Conservation (phyloP, 2,329 filamentous ascomycete species). For the Phyllosticta citriasiana region DNA sequence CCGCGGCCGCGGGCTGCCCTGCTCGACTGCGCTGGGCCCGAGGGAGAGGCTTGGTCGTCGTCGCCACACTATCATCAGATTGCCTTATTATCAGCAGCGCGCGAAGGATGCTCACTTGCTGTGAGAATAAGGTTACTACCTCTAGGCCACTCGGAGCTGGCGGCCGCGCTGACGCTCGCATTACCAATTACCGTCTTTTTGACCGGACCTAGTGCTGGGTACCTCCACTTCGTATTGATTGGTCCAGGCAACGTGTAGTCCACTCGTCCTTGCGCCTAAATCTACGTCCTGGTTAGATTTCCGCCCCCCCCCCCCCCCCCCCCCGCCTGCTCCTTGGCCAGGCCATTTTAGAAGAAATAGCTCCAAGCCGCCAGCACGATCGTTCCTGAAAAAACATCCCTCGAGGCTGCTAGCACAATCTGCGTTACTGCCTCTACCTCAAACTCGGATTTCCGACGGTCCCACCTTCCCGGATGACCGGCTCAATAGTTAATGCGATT, state of each 20-base stretch:
- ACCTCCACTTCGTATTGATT: slow-evolving; percentile 3
- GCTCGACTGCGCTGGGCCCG: slow-evolving; percentile 2
- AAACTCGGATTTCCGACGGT: not conserved
- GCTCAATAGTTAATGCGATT: not conserved
- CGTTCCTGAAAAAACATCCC: slow-evolving; percentile 6
- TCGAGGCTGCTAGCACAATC: slow-evolving; percentile 2
- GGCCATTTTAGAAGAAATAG: slow-evolving; percentile 2
- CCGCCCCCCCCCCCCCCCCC: not conserved
- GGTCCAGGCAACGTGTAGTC: not conserved
- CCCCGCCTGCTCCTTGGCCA: not conserved
- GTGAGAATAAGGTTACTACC: slow-evolving; percentile 6
- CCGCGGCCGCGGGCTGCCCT: slow-evolving; percentile 7
- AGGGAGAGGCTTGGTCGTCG: not conserved
- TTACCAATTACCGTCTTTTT: slow-evolving; percentile 4
- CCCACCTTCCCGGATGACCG: slow-evolving; percentile 4
- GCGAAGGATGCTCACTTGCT: slow-evolving; percentile 7
- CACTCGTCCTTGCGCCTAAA: slow-evolving; percentile 6
- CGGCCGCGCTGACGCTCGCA: slow-evolving; percentile 10
- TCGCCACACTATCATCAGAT: slow-evolving; percentile 5
- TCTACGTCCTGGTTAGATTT: slow-evolving; percentile 2
- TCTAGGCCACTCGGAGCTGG: slow-evolving; percentile 6
- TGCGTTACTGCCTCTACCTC: not conserved
- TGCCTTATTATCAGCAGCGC: not conserved
- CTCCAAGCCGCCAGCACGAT: not conserved
- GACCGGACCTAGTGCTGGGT: slow-evolving; percentile 1